Evolutionary conservation across 768 basidiomycete species (phyloP).

Genomic region (Suillus tomentosus): DNA sequence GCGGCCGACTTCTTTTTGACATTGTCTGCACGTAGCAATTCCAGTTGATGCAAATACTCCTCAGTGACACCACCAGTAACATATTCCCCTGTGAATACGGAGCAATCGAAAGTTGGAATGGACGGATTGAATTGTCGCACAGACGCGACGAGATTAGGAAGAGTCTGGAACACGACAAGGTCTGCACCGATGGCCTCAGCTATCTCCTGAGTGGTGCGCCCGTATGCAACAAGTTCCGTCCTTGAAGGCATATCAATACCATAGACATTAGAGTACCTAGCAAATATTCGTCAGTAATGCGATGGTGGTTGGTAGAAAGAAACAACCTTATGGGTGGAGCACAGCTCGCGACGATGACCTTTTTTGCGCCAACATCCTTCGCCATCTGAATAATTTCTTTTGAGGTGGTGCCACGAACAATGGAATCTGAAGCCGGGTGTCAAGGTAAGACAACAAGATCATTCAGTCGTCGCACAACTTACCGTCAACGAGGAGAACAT

Average conservation of each 20-base stretch:
- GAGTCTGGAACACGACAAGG: slow-evolving; percentile 92
- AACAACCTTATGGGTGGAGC: slow-evolving; percentile 90
- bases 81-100: slow-evolving; percentile 97
- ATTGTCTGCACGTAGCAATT: slow-evolving; percentile 81
- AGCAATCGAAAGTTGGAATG: slow-evolving; percentile 88
- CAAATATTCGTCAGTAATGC: slow-evolving; percentile 5
- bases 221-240: slow-evolving; percentile 88
- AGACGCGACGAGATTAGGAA: slow-evolving; percentile 82
- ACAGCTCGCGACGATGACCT: slow-evolving; percentile 94
- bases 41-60: slow-evolving; percentile 73
- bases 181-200: slow-evolving; percentile 89
- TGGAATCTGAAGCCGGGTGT: slow-evolving; percentile 68
- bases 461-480: slow-evolving; percentile 21
- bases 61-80: slow-evolving; percentile 92
- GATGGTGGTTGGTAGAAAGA: not conserved
- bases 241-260: slow-evolving; percentile 99
- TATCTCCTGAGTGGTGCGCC: slow-evolving; percentile 69
- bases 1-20: slow-evolving; percentile 55
- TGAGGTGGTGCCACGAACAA: slow-evolving; percentile 97
- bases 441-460: not conserved
- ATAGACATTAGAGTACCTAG: slow-evolving; percentile 90
- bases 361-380: slow-evolving; percentile 96
- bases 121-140: slow-evolving; percentile 82
- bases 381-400: slow-evolving; percentile 99
- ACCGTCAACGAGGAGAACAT: slow-evolving; percentile 96